Conservation (phyloP, 2,329 filamentous ascomycete species). For the Fusarium nelsonii region DNA sequence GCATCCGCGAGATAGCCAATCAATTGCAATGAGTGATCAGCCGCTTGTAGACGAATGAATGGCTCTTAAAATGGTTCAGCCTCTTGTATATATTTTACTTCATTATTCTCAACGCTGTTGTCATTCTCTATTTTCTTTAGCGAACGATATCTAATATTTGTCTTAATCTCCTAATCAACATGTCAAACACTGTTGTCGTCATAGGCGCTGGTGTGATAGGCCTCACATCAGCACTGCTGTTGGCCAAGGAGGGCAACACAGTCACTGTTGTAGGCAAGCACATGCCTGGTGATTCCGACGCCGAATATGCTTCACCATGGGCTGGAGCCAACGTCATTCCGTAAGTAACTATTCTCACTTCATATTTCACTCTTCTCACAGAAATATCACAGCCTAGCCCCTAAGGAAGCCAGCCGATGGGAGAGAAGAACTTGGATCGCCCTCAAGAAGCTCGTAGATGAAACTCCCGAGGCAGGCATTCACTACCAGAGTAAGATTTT, state of each 20-base stretch:
- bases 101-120: neutral
- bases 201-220: conserved; percentile 64
- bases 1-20: conserved; percentile 21
- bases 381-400: conserved; percentile 53
- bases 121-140: neutral
- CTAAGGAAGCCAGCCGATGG: conserved; percentile 61
- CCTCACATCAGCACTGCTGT: conserved; percentile 62
- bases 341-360: conserved; percentile 56
- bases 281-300: conserved; percentile 93
- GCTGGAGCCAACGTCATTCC: conserved; percentile 85
- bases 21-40: neutral
- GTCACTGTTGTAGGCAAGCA: conserved; percentile 85
- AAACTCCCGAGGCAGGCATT: conserved; percentile 81
- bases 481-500: conserved; percentile 75
- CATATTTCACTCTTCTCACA: rapidly evolving
- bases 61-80: conserved; percentile 3
- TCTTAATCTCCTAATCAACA: neutral
- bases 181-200: conserved; percentile 19
- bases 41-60: neutral
- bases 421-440: conserved; percentile 74
- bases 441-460: conserved; percentile 68
- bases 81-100: neutral
- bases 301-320: conserved; percentile 91
- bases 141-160: rapidly evolving
- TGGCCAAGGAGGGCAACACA: conserved; percentile 59